Evolutionary conservation across 345 rosid genomes (phyloP).

Genomic region (Eucalyptus viminalis): DNA sequence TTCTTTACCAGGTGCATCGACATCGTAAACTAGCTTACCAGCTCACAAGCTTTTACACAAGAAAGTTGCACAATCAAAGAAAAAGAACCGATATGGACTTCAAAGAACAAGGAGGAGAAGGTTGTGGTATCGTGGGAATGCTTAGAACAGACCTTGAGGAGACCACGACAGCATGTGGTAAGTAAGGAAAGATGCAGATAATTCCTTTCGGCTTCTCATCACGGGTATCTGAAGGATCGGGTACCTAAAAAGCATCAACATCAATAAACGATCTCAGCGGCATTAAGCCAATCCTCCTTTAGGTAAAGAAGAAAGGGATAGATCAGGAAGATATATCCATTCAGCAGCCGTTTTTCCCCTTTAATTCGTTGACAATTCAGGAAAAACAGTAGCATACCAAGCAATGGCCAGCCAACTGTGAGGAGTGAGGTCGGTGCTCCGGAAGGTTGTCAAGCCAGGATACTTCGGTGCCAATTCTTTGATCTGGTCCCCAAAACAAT

Average conservation of each 20-base stretch:
- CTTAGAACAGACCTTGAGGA: constrained; percentile 13
- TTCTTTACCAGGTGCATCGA: background rate
- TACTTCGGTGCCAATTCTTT: constrained; percentile 1
- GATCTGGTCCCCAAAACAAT: background rate
- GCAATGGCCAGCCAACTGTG: constrained; percentile 28
- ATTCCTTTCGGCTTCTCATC: constrained; percentile 1
- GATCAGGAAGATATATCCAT: background rate
- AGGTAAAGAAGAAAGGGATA: background rate
- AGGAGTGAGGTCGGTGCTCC: constrained; percentile 12
- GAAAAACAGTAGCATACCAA: constrained; percentile 5
- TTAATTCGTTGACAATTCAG: background rate
- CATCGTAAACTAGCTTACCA: background rate
- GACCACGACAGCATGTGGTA: constrained; percentile 17
- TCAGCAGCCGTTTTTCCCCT: background rate
- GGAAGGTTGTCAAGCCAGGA: constrained; percentile 1
- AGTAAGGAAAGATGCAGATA: constrained; percentile 31
- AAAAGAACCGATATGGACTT: background rate
- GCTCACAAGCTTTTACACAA: background rate
- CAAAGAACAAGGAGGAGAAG: background rate
- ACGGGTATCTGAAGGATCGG: constrained; percentile 22
- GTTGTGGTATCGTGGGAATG: background rate
- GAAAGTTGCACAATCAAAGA: background rate
- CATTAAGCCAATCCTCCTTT: background rate
- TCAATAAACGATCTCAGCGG: background rate
- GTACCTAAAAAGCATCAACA: background rate